Evolutionary conservation across 1,284 basidiomycete species (phyloP), one percentile per base, ranked within the genome.

Genomic region (Boletus hoseneyae): DNA sequence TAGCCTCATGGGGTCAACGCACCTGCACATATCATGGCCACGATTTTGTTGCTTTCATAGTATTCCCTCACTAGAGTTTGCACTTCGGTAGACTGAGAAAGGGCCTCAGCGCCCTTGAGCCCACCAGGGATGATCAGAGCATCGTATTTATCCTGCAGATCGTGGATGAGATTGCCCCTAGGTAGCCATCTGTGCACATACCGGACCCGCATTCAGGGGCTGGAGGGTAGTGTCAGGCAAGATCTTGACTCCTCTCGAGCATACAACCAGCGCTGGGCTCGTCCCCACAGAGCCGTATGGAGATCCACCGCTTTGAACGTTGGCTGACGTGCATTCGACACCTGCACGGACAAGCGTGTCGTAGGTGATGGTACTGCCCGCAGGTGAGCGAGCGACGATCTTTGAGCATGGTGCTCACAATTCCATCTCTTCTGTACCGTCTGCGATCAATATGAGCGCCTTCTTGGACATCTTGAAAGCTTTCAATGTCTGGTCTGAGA

Each of bases 381-480:
- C 8, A 9, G n/a, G 16, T 30, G 13, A 30, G 7, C n/a, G 33
- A 40, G 23, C 29, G 3, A 34, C 29, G 23, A 21, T 23, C 44
- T 27, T 21, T 35, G 43, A 30, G 10, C 13, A 16, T 19, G 6
- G 13, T 11, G 23, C 62, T 64, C 63, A 88, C 88, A 90, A 90
- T 70, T 94, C 91, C 81, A 91, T 91, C 68, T 93, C 90, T 62
- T 94, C 91, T 0, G 90, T 91, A 8, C 91, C 92, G 62, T 93
- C 79, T n/a, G 91, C 87, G n/a, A 93, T 79, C 19, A 93, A 73
- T 46, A 93, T 76, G 23, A 90, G 70, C 19, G 85, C 87, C 32
- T 57, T 66, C 54, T 67, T 64, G 35, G 62, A 42, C 62, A 64
- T 67, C n/a, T 15, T 45, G 23, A 27, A 27, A 9, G 27, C 27